These are phyloP conservation scores for Penicillium crustosum DNA, from an alignment of 2,329 filamentous ascomycete species.

Conservation along the genomic window DNA sequence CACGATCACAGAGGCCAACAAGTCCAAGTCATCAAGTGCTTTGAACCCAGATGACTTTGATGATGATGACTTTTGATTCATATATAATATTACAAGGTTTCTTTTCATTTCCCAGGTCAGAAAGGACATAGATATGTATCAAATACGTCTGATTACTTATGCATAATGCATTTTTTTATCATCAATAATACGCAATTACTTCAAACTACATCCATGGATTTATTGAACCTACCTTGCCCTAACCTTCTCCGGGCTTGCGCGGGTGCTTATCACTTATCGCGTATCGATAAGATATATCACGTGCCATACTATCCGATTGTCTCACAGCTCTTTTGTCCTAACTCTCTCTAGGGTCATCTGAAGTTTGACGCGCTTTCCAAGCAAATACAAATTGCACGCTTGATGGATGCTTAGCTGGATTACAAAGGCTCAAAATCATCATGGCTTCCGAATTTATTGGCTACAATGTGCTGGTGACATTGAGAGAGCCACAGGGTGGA, in stretches of 20 bases:
- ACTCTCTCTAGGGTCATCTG: constrained; percentile 6
- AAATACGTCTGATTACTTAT: not conserved
- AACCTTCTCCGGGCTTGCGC: no score
- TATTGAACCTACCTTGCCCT: no score
- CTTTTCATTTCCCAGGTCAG: not conserved
- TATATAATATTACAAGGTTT: constrained; percentile 30
- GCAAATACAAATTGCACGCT: not conserved
- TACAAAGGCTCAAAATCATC: constrained; percentile 19
- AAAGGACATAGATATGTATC: not conserved
- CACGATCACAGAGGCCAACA: constrained; percentile 61
- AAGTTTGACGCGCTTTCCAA: not conserved
- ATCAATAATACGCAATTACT: not conserved
- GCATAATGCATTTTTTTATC: not conserved
- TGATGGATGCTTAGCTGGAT: constrained; percentile 5
- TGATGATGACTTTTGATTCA: constrained; percentile 49
- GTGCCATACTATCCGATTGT: constrained; percentile 23
- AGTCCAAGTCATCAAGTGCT: constrained; percentile 21
- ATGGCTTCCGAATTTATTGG: constrained; percentile 74
- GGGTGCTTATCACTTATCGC: not conserved
- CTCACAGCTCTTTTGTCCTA: constrained; percentile 20
- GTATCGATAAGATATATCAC: constrained; percentile 31
- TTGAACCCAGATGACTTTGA: constrained; percentile 35
- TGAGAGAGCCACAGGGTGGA: constrained; percentile 64
- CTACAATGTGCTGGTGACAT: constrained; percentile 70
- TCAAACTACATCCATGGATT: not conserved